Base-by-base conservation (phyloP, 2,329 filamentous ascomycete genomes). In the Alternaria triticimaculans region DNA sequence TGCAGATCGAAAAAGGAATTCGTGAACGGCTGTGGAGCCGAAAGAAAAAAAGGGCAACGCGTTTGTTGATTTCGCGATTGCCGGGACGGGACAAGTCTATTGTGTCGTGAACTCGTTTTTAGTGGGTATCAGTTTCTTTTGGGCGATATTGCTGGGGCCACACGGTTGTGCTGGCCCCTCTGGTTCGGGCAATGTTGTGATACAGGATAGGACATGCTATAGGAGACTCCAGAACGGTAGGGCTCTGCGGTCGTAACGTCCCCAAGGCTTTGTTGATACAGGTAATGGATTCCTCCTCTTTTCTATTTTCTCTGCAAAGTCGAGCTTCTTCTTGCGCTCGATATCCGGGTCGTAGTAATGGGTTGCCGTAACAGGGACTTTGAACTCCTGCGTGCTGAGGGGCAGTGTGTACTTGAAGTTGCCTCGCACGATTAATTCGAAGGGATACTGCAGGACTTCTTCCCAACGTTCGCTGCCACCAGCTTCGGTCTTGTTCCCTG, bases 391-490 rank as follows among this genome's bases (percentile, higher is more conserved):
- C 5, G 86, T 87, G 63, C 84, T 87, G 58, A 90, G 81, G 8
- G 88, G 88, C 4, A 90, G 81, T 65, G 88, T 85, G 75, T 99
- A 99, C 76, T 94, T 94, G 70, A 99, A 85, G 14, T 96, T 92
- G 21, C 96, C 96, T 72, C 96, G 90, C 45, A 99, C 88, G 64
- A 98, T 95, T 53, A 99, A 86, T 70, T 97, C 93, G 72, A 98
- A 99, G 48, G 95, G 92, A 78, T 97, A 92, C 68, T 96, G 89
- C 55, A 97, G 85, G 50, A 98, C 94, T 63, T 89, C 88, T 77
- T 97, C 93, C 96, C 96, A 99, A 12, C 94, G 89, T 75, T 92
- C 89, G 2, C 90, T 90, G 9, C 95, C 96, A 44, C 92, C 92
- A 46, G 88, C 84, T 75, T 93, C 90, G 0, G 96, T 98, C 72